These are phyloP conservation scores for Suhomyces kilbournensis DNA, from an alignment of 805 yeast species.

Conservation along the genomic window DNA sequence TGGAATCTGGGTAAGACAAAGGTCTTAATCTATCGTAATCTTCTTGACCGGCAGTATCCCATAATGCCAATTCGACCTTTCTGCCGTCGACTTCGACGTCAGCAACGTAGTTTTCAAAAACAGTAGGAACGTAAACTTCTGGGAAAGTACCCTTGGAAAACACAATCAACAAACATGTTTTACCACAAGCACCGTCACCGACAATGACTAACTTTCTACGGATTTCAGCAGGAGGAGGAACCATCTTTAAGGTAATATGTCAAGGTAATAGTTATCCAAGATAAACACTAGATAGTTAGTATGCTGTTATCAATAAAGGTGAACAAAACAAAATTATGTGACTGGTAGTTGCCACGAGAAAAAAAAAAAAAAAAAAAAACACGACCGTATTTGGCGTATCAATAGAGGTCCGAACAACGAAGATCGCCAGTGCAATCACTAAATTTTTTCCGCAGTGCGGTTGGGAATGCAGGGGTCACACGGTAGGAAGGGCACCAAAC, in stretches of 20 bases:
- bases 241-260: constrained; percentile 21
- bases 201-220: constrained; percentile 32
- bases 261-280: constrained; percentile 1
- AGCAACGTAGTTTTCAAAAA: constrained; percentile 95
- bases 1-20: constrained; percentile 39
- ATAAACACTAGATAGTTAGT: neutral
- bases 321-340: neutral
- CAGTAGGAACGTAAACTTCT: constrained; percentile 40
- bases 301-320: neutral
- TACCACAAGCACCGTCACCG: constrained; percentile 34
- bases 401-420: neutral
- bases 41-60: constrained; percentile 82
- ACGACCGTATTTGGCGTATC: neutral
- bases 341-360: neutral
- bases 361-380: neutral
- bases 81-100: constrained; percentile 69
- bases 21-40: constrained; percentile 62
- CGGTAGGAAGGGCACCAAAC: neutral
- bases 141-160: constrained; percentile 31
- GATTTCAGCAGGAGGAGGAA: constrained; percentile 46
- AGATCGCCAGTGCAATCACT: neutral
- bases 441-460: neutral
- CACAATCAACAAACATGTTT: constrained; percentile 31
- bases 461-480: neutral
- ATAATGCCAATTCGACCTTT: constrained; percentile 50